phyloP scores from a whole-genome alignment of 345 rosid genomes.

The Xanthoceras sorbifolium region DNA sequence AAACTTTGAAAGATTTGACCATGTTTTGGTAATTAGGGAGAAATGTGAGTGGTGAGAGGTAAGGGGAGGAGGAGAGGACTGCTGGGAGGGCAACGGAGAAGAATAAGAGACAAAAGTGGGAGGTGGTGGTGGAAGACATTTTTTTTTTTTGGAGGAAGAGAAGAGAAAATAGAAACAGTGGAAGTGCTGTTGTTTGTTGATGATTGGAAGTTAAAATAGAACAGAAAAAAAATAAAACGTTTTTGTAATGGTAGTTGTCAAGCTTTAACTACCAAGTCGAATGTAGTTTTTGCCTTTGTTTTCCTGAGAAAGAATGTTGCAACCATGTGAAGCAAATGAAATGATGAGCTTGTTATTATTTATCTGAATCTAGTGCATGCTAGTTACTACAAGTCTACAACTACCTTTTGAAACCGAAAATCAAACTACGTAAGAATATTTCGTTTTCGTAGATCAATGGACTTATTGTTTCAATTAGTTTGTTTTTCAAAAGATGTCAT shows the following conservation, averaged over 20 bases:
- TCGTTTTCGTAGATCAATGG: too few species aligned
- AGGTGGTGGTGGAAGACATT: slow-evolving; percentile 24
- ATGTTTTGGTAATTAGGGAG: slow-evolving; percentile 41
- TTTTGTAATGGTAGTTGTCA: background rate
- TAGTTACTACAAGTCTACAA: too few species aligned
- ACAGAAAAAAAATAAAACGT: background rate
- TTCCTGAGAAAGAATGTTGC: background rate
- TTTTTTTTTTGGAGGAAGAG: background rate
- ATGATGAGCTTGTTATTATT: too few species aligned
- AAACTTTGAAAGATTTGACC: slow-evolving; percentile 47
- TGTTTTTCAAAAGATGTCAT: too few species aligned
- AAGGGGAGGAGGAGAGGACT: slow-evolving; percentile 26
- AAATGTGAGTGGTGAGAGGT: slow-evolving; percentile 47
- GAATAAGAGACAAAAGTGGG: slow-evolving; percentile 3
- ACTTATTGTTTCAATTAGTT: too few species aligned
- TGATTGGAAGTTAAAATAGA: background rate
- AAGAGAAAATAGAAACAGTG: background rate
- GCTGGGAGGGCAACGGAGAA: slow-evolving; percentile 11
- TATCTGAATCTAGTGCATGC: too few species aligned
- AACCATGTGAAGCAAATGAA: background rate
- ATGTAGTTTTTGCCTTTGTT: background rate
- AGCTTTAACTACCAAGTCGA: background rate
- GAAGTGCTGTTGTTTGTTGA: background rate
- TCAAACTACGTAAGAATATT: too few species aligned
- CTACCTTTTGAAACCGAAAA: too few species aligned